phyloP scores from a whole-genome alignment of 352 stramenopile genomes.

The Phytophthora lateralis region DNA sequence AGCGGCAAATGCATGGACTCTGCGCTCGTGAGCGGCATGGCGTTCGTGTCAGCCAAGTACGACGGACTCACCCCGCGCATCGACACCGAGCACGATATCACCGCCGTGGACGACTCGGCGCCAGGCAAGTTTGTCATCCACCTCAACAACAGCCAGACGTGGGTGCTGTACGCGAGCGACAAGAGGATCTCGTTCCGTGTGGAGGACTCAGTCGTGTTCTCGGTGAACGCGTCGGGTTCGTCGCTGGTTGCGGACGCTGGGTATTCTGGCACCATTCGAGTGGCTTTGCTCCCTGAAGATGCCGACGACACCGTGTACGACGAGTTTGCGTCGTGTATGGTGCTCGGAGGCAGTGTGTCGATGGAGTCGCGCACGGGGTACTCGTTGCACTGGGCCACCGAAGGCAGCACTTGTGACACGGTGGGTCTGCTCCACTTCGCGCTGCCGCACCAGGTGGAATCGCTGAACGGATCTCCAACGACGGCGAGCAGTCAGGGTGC shows the following conservation, averaged over 20 bases:
- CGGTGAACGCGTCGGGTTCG: slow-evolving; percentile 38
- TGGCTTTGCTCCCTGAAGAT: slow-evolving; percentile 56
- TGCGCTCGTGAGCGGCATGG: slow-evolving; percentile 71
- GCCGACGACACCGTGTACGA: slow-evolving; percentile 55
- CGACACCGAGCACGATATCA: slow-evolving; percentile 56
- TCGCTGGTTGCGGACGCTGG: slow-evolving; percentile 46
- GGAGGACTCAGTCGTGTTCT: slow-evolving; percentile 40
- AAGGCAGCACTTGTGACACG: slow-evolving; percentile 43
- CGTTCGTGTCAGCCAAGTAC: slow-evolving; percentile 72
- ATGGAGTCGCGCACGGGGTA: slow-evolving; percentile 66
- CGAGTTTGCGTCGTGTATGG: slow-evolving; percentile 57
- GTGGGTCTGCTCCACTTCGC: slow-evolving; percentile 62
- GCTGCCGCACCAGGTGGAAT: slow-evolving; percentile 54
- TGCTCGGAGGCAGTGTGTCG: slow-evolving; percentile 53
- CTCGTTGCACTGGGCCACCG: slow-evolving; percentile 60
- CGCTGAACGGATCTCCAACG: slow-evolving; percentile 18
- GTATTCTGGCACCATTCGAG: slow-evolving; percentile 58
- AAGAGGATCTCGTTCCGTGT: slow-evolving; percentile 46
- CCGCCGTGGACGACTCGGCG: slow-evolving; percentile 38
- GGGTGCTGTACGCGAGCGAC: slow-evolving; percentile 72
- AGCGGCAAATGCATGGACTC: slow-evolving; percentile 57
- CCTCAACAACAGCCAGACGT: slow-evolving; percentile 73
- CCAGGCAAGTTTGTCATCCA: slow-evolving; percentile 63
- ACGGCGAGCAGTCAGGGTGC: slow-evolving; percentile 19
- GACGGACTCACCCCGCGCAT: slow-evolving; percentile 57